phyloP scores from a whole-genome alignment of 805 yeast species.

The Cyberlindnera samutprakarnensis region DNA sequence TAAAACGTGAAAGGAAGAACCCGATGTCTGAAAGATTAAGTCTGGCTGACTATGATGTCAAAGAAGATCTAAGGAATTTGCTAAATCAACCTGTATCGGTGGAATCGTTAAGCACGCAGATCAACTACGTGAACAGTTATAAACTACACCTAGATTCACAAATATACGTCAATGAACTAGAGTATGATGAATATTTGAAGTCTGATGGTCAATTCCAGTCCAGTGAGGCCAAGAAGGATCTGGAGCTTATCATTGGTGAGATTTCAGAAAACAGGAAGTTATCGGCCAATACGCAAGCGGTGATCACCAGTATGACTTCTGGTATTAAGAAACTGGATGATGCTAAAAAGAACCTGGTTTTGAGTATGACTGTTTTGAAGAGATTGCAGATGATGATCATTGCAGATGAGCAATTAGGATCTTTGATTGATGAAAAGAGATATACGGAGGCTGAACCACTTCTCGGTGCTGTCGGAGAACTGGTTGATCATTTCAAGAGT shows the following conservation, averaged over 20 bases:
- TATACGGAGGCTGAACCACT: slow-evolving; percentile 49
- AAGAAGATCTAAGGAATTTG: slow-evolving; percentile 41
- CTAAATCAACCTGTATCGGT: slow-evolving; percentile 46
- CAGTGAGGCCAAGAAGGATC: slow-evolving; percentile 14
- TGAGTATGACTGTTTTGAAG: slow-evolving; percentile 79
- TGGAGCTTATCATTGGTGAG: slow-evolving; percentile 33
- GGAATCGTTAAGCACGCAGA: slow-evolving; percentile 41
- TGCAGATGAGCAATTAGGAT: slow-evolving; percentile 57
- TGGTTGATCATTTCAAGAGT: slow-evolving; percentile 65
- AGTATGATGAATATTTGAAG: slow-evolving; percentile 2
- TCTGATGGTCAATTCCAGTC: slow-evolving; percentile 10
- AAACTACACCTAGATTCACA: slow-evolving; percentile 40
- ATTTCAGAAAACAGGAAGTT: slow-evolving; percentile 40
- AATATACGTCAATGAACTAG: slow-evolving; percentile 30
- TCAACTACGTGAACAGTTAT: slow-evolving; percentile 42
- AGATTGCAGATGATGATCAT: slow-evolving; percentile 79
- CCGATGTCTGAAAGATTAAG: slow-evolving; percentile 1
- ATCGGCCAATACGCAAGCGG: slow-evolving; percentile 48
- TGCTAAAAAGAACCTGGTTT: slow-evolving; percentile 75
- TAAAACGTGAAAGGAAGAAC: not conserved
- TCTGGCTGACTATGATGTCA: slow-evolving; percentile 42
- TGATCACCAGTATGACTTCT: slow-evolving; percentile 63
- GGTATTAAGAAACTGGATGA: slow-evolving; percentile 74
- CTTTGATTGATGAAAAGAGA: slow-evolving; percentile 37
- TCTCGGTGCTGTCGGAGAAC: slow-evolving; percentile 64